Base-by-base conservation (phyloP, 768 basidiomycete species). In the Suillus brevipes region DNA sequence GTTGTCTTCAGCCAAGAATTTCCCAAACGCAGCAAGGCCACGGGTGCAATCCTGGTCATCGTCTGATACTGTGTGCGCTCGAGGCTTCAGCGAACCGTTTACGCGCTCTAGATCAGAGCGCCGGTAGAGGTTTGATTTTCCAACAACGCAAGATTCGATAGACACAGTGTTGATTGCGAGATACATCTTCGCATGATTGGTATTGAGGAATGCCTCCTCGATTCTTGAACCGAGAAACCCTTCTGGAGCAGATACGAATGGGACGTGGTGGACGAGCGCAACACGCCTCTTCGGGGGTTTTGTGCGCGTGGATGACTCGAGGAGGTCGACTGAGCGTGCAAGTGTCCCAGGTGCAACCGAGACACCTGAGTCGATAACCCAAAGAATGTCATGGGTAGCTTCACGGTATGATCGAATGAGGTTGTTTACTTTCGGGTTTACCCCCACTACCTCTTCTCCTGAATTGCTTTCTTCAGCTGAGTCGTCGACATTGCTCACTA, bases 361-460 rank as follows among this genome's bases (percentile, higher is more conserved):
- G 60, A 99, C 86, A 69, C 97, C 97, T n/a, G 97, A 97, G 76
- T 99, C 97, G 59, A 99, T 83, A 37, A 99, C 91, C 96, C 96
- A 99, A 59, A 99, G 79, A 58, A 99, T 91, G 72, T 99, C 95
- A 73, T 97, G 82, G 62, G 83, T 79, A 0, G 97, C 97, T 72
- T 86, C 79, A 53, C 83, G 82, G 75, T 95, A 98, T 16, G 96
- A 85, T 40, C 88, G 88, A 67, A 95, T 83, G 56, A 99, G 89
- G 77, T 99, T 99, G 81, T 98, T 98, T 71, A 99, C 90, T 82
- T 99, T 99, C 0, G 97, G 97, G 70, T 99, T 99, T 34, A 94
- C 88, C 6, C 97, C 96, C 23, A 97, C 90, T 55, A 84, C 74
- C 66, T 92, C 88, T 71, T 93, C 89, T 57, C 94, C 95, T 95